Percentiles rank a stretch among this genome's conserved stretches.
Evolutionary conservation across 805 yeast species (phyloP).

Genomic region (Komagataella kurtzmanii): DNA sequence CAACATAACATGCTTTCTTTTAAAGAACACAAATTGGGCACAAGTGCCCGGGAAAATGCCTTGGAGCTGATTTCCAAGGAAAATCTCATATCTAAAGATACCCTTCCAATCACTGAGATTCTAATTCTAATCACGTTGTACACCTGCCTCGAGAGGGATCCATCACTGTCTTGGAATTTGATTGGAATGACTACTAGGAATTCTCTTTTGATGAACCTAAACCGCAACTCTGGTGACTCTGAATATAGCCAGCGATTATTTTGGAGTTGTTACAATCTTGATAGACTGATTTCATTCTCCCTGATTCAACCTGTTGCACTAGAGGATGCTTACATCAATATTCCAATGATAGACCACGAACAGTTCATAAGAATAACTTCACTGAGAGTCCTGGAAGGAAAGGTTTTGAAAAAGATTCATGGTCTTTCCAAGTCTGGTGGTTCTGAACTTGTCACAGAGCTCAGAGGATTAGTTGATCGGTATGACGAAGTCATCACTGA

Average conservation of each 20-base stretch:
- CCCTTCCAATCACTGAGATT: background rate
- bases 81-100: background rate
- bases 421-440: background rate
- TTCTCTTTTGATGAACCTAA: background rate
- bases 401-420: background rate
- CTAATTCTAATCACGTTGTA: background rate
- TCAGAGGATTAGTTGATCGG: background rate
- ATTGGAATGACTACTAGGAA: background rate
- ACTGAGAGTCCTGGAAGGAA: background rate
- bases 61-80: background rate
- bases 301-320: background rate
- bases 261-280: background rate
- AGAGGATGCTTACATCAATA: background rate
- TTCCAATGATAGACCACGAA: background rate
- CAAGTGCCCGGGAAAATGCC: background rate
- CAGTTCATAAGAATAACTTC: background rate
- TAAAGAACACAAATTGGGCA: background rate
- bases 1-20: background rate
- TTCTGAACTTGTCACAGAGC: background rate
- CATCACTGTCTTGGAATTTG: background rate
- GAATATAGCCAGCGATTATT: background rate
- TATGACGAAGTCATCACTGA: background rate
- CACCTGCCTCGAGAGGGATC: background rate
- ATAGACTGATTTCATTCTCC: background rate
- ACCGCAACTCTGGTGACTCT: background rate